Conservation (phyloP, 345 rosid species). For the Ceriops decandra region DNA sequence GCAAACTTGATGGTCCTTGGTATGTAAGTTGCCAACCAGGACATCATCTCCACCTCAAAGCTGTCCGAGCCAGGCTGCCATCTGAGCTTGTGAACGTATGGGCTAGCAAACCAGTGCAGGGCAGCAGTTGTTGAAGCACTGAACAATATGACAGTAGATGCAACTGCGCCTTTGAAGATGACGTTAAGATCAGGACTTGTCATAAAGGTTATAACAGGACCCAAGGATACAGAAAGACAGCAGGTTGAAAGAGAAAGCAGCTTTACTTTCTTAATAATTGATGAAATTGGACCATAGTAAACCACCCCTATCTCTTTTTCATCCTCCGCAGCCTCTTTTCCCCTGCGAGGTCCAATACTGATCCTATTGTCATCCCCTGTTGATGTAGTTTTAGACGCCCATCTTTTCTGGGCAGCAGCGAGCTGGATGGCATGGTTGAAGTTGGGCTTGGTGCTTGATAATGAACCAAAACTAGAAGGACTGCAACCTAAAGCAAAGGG, state of each 20-base stretch:
- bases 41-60: slow-evolving; percentile 89
- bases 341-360: slow-evolving; percentile 65
- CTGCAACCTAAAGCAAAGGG: slow-evolving; percentile 37
- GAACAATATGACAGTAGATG: slow-evolving; percentile 73
- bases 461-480: slow-evolving; percentile 29
- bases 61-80: slow-evolving; percentile 93
- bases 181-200: slow-evolving; percentile 74
- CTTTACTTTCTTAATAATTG: slow-evolving; percentile 88
- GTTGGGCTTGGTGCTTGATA: slow-evolving; percentile 31
- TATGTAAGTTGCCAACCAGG: slow-evolving; percentile 68
- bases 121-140: slow-evolving; percentile 79
- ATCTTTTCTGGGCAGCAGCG: slow-evolving; percentile 38
- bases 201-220: slow-evolving; percentile 93
- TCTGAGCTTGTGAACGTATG: slow-evolving; percentile 81
- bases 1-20: slow-evolving; percentile 72
- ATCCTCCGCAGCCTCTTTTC: slow-evolving; percentile 31
- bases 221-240: slow-evolving; percentile 88
- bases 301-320: slow-evolving; percentile 48
- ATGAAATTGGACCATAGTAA: slow-evolving; percentile 80
- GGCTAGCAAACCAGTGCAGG: slow-evolving; percentile 93
- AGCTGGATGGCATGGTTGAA: slow-evolving; percentile 12
- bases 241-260: slow-evolving; percentile 91
- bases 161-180: slow-evolving; percentile 87
- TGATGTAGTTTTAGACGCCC: slow-evolving; percentile 56
- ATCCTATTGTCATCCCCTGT: slow-evolving; percentile 57